Percentiles rank a stretch among this genome's conserved stretches.
phyloP scores from a whole-genome alignment of 2,329 filamentous ascomycete genomes.

The Ophiostoma ips region DNA sequence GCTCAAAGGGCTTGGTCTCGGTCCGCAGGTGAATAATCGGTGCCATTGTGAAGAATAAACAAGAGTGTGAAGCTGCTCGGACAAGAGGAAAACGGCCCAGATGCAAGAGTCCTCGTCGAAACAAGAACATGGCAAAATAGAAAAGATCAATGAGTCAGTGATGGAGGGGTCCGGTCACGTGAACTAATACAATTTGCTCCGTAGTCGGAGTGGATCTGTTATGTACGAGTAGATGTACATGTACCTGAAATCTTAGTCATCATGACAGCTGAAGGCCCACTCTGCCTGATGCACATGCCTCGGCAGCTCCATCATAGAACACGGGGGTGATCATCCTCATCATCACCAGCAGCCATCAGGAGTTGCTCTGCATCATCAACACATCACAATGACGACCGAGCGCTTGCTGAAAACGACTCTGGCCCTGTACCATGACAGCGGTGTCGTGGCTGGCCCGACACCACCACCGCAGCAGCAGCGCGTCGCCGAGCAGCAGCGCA shows the following conservation, averaged over 20 bases:
- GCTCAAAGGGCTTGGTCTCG: constrained; percentile 17
- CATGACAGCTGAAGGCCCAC: neutral
- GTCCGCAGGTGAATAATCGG: constrained; percentile 11
- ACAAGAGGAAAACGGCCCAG: neutral
- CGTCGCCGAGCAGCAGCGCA: constrained; percentile 30
- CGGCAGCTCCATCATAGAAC: neutral
- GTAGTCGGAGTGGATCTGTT: neutral
- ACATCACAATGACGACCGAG: constrained; percentile 47
- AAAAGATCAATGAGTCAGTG: neutral
- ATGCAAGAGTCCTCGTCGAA: neutral
- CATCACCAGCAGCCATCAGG: neutral
- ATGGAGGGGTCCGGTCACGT: neutral
- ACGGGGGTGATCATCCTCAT: neutral
- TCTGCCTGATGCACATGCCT: neutral
- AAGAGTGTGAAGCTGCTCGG: neutral
- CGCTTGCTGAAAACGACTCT: constrained; percentile 53
- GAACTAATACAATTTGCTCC: neutral
- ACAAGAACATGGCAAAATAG: neutral
- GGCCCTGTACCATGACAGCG: constrained; percentile 40
- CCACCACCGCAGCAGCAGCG: constrained; percentile 15
- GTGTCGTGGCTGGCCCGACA: constrained; percentile 18
- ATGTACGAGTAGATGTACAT: too few relatives aligned
- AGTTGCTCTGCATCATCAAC: neutral
- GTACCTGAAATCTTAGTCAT: neutral
- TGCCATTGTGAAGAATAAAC: neutral